Conservation (phyloP, 2,329 filamentous ascomycete genomes). For the Aspergillus ochraceus region DNA sequence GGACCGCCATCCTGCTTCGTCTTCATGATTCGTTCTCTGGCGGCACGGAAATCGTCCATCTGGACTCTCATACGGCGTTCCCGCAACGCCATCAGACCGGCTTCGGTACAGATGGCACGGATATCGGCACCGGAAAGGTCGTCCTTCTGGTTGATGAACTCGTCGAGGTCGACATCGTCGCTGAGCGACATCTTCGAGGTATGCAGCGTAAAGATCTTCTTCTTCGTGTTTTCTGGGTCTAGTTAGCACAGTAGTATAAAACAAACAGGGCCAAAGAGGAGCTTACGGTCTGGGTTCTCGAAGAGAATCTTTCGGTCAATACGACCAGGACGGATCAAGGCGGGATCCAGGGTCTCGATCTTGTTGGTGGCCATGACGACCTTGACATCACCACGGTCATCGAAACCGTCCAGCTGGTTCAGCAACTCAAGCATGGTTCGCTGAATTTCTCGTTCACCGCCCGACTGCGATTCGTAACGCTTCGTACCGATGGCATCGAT, state of each 20-base stretch:
- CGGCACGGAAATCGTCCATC: constrained; percentile 95
- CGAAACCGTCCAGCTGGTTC: constrained; percentile 97
- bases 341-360: constrained; percentile 95
- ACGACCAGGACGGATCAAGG: constrained; percentile 91
- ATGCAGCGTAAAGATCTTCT: constrained; percentile 98
- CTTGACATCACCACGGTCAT: constrained; percentile 98
- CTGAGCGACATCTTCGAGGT: constrained; percentile 98
- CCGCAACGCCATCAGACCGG: constrained; percentile 87
- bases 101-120: constrained; percentile 98
- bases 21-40: constrained; percentile 90
- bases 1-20: constrained; percentile 99
- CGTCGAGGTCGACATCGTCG: constrained; percentile 95
- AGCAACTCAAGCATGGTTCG: constrained; percentile 97
- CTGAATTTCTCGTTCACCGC: constrained; percentile 95
- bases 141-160: constrained; percentile 98
- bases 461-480: constrained; percentile 95
- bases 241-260: constrained; percentile 21
- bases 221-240: constrained; percentile 72
- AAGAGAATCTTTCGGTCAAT: constrained; percentile 96
- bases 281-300: constrained; percentile 68
- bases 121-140: constrained; percentile 97
- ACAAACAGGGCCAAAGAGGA: neutral
- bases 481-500: constrained; percentile 99
- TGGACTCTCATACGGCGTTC: constrained; percentile 97
- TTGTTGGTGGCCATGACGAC: constrained; percentile 99